Percentiles rank a stretch among this genome's conserved stretches.
Conservation (phyloP, 768 basidiomycete species). For the Sarcodon aspratus region DNA sequence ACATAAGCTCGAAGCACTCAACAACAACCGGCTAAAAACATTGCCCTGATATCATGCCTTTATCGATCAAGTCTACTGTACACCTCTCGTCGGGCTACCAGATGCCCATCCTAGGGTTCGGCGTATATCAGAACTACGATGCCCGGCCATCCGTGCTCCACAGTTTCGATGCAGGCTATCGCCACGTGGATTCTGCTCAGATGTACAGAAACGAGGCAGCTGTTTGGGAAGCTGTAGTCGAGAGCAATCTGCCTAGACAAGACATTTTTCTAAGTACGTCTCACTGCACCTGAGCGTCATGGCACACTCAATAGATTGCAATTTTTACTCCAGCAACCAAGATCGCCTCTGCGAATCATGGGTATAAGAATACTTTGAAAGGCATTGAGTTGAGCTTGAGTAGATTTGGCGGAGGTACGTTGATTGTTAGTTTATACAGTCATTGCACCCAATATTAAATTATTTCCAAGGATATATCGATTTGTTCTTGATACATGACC, state of each 20-base stretch:
- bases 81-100: slow-evolving; percentile 24
- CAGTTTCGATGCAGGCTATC: slow-evolving; percentile 59
- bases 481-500: slow-evolving; percentile 35
- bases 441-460: slow-evolving; percentile 4
- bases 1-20: too few species aligned
- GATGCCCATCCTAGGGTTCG: slow-evolving; percentile 62
- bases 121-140: slow-evolving; percentile 56
- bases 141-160: slow-evolving; percentile 44
- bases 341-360: slow-evolving; percentile 41
- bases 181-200: slow-evolving; percentile 69
- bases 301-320: too few species aligned
- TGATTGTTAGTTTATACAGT: slow-evolving; percentile 8
- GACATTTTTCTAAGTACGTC: slow-evolving; percentile 63
- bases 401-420: slow-evolving; percentile 24
- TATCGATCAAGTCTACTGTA: not conserved
- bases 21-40: too few species aligned
- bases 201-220: slow-evolving; percentile 53
- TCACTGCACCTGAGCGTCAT: too few species aligned
- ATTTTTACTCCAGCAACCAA: slow-evolving; percentile 49
- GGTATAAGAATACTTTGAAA: slow-evolving; percentile 47
- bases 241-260: slow-evolving; percentile 40
- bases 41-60: not conserved
- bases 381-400: slow-evolving; percentile 52
- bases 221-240: slow-evolving; percentile 48
- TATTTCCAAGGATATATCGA: slow-evolving; percentile 29